These are phyloP conservation scores for Moesziomyces antarcticus DNA, from an alignment of 1,284 basidiomycete species.

Conservation along the genomic window DNA sequence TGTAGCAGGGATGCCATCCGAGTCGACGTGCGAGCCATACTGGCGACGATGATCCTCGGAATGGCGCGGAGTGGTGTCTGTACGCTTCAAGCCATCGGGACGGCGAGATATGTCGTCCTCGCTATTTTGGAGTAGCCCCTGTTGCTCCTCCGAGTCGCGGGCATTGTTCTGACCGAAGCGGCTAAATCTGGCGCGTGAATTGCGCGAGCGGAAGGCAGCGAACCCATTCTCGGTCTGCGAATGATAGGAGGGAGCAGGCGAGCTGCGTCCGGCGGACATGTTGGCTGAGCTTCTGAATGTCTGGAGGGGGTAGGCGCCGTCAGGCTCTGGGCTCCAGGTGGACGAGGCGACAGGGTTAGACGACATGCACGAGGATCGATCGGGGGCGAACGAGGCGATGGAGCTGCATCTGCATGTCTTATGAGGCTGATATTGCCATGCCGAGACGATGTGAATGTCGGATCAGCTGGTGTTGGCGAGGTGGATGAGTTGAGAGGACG, in stretches of 20 bases:
- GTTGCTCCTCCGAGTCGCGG: conserved; percentile 45
- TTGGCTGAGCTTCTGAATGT: conserved; percentile 6
- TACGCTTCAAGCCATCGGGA: conserved; percentile 12
- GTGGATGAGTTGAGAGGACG: not conserved
- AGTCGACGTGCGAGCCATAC: conserved; percentile 30
- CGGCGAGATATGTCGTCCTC: conserved; percentile 19
- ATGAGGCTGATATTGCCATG: conserved; percentile 2
- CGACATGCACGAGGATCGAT: conserved; percentile 28
- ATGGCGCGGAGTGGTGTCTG: conserved; percentile 21
- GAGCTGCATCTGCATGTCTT: conserved; percentile 4
- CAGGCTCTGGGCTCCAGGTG: conserved; percentile 17
- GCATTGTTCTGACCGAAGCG: conserved; percentile 49
- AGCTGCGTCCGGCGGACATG: conserved; percentile 41
- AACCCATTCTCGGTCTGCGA: conserved; percentile 37
- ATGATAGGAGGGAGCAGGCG: conserved; percentile 35
- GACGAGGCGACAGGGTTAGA: conserved; percentile 17
- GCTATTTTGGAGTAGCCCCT: conserved; percentile 36
- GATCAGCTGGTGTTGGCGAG: too few species aligned
- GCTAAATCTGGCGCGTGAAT: conserved; percentile 31
- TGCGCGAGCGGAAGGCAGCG: conserved; percentile 43
- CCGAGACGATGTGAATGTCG: not conserved
- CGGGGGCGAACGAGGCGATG: not conserved
- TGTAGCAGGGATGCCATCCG: conserved; percentile 12
- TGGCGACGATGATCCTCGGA: conserved; percentile 44
- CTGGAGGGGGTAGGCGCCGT: conserved; percentile 26